These are phyloP conservation scores for Guyanaporus albipodus DNA, from an alignment of 768 basidiomycete species.

Conservation along the genomic window DNA sequence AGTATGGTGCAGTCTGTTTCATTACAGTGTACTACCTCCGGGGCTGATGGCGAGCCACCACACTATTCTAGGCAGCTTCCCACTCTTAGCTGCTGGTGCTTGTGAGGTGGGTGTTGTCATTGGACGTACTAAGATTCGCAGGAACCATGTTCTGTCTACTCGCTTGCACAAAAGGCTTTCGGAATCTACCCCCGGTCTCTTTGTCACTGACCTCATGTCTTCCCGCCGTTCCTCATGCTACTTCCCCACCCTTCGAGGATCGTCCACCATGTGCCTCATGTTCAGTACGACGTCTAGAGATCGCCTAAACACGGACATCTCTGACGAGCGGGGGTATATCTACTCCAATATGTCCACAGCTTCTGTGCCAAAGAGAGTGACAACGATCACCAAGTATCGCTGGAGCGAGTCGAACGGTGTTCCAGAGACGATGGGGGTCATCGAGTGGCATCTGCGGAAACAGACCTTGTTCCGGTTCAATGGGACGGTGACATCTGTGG, in stretches of 20 bases:
- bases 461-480: conserved; percentile 14
- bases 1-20: too few species aligned
- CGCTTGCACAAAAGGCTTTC: too few species aligned
- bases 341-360: conserved; percentile 21
- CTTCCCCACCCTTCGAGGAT: not conserved
- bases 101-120: too few species aligned
- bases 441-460: conserved; percentile 22
- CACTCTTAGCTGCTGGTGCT: too few species aligned
- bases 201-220: too few species aligned
- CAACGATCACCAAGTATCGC: conserved; percentile 25
- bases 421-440: conserved; percentile 21
- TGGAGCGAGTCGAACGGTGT: conserved; percentile 11
- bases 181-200: too few species aligned
- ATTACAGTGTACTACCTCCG: too few species aligned
- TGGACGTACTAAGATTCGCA: too few species aligned
- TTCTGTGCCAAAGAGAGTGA: conserved; percentile 9
- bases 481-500: conserved; percentile 9
- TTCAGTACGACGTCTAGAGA: conserved; percentile 20
- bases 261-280: conserved; percentile 22
- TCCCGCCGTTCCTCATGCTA: not conserved
- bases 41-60: too few species aligned
- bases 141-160: too few species aligned
- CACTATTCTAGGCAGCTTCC: too few species aligned
- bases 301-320: conserved; percentile 20
- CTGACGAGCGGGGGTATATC: conserved; percentile 16